Evolutionary conservation across 176 grass and related monocot genomes (phyloP).

Genomic region (Raddia distichophylla): DNA sequence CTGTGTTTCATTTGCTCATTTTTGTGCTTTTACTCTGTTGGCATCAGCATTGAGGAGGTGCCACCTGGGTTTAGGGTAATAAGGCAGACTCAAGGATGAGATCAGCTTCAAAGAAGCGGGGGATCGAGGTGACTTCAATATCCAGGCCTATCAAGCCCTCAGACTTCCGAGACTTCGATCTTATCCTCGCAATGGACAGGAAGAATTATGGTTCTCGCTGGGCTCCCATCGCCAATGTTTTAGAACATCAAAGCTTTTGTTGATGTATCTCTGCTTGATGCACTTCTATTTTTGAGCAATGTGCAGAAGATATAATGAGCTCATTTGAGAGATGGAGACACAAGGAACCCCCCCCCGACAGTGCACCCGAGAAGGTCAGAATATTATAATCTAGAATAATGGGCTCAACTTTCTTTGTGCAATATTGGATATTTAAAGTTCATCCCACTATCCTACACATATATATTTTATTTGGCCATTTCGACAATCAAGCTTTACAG

Average conservation of each 20-base stretch:
- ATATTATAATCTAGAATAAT: conserved; percentile 35
- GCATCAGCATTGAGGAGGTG: conserved; percentile 5
- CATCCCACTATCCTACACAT: background rate
- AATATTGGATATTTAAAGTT: background rate
- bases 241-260: background rate
- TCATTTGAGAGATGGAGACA: conserved; percentile 89
- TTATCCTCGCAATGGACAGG: conserved; percentile 97
- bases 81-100: conserved; percentile 92
- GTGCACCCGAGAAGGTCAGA: conserved; percentile 80
- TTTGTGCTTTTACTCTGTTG: background rate
- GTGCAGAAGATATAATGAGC: conserved; percentile 82
- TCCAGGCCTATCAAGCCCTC: conserved; percentile 81
- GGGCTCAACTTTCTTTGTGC: background rate
- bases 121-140: conserved; percentile 90
- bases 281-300: conserved; percentile 32
- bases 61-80: conserved; percentile 45
- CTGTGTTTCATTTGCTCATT: conserved; percentile 14
- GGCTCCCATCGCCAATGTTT: conserved; percentile 15
- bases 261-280: conserved; percentile 22
- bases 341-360: conserved; percentile 71
- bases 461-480: conserved; percentile 28
- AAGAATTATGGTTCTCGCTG: conserved; percentile 77
- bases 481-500: conserved; percentile 3
- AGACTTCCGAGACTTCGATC: conserved; percentile 86
- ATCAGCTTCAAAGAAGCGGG: conserved; percentile 75